Evolutionary conservation across 164 flowering plant species (phyloP), one percentile per base, ranked within the genome.

Genomic region (Chloranthus sessilifolius): DNA sequence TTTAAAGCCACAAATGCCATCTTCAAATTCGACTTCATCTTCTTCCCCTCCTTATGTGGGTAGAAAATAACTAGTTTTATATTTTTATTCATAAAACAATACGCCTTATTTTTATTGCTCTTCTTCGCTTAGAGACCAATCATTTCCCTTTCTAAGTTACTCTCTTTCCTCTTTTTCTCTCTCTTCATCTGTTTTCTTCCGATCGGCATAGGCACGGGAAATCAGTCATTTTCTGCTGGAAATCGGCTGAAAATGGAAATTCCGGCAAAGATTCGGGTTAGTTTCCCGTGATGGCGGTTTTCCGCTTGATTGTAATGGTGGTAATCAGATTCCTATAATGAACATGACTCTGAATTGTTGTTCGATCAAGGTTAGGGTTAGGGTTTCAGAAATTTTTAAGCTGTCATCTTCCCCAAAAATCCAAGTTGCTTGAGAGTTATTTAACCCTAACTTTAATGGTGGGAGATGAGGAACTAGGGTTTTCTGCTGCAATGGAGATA

Each of bases 331-430:
- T 61, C 55, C 80, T 42, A 61, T 74, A 10, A 50, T 54, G 7
- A 61, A 63, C 33, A 63, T 65, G 44, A 62, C 74, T n/a, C n/a
- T n/a, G 85, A 74, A 27, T 75, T 67, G 8, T 49, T 76, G 35
- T 71, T 74, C 16, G 69, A 71, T 0, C 68, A 80, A 21, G 68
- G 63, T 54, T 74, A 77, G 69, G 83, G 82, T 80, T 20, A 37
- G 27, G 12, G n/a, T 34, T 35, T 21, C 20, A 7, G n/a, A 14
- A 10, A 5, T 21, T 21, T 24, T 38, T 14, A n/a, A n/a, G 16
- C 14, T 16, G 10, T 10, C 16, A 8, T 23, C n/a, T 21, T 7
- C n/a, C n/a, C n/a, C n/a, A n/a, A n/a, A n/a, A n/a, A n/a, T n/a
- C n/a, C n/a, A n/a, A n/a, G n/a, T n/a, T n/a, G n/a, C n/a, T n/a